These are phyloP conservation scores for Pulveroboletus sp. DNA, from an alignment of 768 basidiomycete genomes.

Conservation along the genomic window DNA sequence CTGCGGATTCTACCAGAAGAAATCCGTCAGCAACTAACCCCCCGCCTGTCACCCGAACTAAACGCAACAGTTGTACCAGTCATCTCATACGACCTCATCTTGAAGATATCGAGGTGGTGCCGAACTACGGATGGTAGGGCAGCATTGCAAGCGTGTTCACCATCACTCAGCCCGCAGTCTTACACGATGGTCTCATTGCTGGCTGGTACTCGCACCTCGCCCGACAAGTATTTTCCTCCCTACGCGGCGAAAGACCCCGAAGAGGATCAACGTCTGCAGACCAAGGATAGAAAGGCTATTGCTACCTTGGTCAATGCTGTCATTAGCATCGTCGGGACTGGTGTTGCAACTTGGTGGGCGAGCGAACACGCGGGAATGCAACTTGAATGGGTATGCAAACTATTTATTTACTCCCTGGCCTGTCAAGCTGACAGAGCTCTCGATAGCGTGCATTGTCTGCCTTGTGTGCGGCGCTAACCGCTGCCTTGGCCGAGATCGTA, in stretches of 20 bases:
- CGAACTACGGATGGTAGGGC: conserved; percentile 45
- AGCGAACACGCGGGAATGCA: conserved; percentile 59
- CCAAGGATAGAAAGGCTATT: conserved; percentile 60
- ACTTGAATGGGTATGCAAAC: conserved; percentile 66
- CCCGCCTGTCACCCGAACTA: conserved; percentile 30
- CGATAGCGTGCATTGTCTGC: conserved; percentile 57
- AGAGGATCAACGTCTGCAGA: conserved; percentile 40
- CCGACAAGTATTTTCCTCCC: conserved; percentile 61
- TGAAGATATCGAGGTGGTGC: conserved; percentile 63
- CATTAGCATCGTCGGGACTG: conserved; percentile 62
- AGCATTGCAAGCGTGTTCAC: conserved; percentile 36
- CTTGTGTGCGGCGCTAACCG: conserved; percentile 54
- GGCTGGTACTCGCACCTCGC: conserved; percentile 75
- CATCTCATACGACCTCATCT: conserved; percentile 60
- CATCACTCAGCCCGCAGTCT: conserved; percentile 45
- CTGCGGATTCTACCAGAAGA: conserved; percentile 41
- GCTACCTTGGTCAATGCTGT: conserved; percentile 67
- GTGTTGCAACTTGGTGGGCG: conserved; percentile 70
- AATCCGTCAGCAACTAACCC: conserved; percentile 38
- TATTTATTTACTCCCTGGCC: background rate
- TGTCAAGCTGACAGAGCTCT: conserved; percentile 3
- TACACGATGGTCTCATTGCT: conserved; percentile 73
- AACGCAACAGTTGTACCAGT: conserved; percentile 24
- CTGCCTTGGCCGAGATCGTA: conserved; percentile 64
- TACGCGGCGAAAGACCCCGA: conserved; percentile 45